A percentile compares a stretch with the other conserved stretches of the same genome.
These are phyloP conservation scores for Penicillium coprophilum DNA, from an alignment of 495 filamentous ascomycete genomes.

Conservation along the genomic window DNA sequence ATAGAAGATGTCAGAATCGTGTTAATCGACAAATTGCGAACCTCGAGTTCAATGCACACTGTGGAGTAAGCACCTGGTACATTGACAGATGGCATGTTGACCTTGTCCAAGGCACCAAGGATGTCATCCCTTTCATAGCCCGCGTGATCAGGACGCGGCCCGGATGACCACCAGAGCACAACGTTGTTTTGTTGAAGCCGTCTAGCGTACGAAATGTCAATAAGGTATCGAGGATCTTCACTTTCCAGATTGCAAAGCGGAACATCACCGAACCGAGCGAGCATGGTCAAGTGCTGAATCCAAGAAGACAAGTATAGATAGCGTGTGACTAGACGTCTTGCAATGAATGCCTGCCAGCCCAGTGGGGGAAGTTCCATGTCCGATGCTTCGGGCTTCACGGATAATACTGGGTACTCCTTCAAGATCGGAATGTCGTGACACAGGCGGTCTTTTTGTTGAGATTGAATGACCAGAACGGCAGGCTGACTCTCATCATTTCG, in stretches of 20 bases:
- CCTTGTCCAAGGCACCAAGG: slow-evolving; percentile 76
- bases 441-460: slow-evolving; percentile 75
- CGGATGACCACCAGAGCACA: slow-evolving; percentile 95
- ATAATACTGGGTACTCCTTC: slow-evolving; percentile 78
- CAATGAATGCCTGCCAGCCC: slow-evolving; percentile 90
- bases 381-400: slow-evolving; percentile 74
- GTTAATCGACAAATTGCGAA: slow-evolving; percentile 95
- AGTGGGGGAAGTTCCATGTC: slow-evolving; percentile 87
- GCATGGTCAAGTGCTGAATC: slow-evolving; percentile 81
- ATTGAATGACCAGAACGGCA: slow-evolving; percentile 83
- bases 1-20: slow-evolving; percentile 94
- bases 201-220: slow-evolving; percentile 92
- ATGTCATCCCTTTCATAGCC: slow-evolving; percentile 95
- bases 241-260: slow-evolving; percentile 93
- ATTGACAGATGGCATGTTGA: slow-evolving; percentile 92
- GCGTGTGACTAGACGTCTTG: slow-evolving; percentile 79
- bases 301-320: slow-evolving; percentile 89
- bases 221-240: slow-evolving; percentile 90
- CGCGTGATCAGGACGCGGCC: slow-evolving; percentile 86
- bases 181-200: slow-evolving; percentile 89
- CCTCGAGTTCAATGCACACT: slow-evolving; percentile 92
- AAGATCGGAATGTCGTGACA: slow-evolving; percentile 83
- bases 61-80: slow-evolving; percentile 90
- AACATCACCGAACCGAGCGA: slow-evolving; percentile 89
- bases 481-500: slow-evolving; percentile 78